phyloP scores from a whole-genome alignment of 331 rosid genomes.

The Malus hybrid region DNA sequence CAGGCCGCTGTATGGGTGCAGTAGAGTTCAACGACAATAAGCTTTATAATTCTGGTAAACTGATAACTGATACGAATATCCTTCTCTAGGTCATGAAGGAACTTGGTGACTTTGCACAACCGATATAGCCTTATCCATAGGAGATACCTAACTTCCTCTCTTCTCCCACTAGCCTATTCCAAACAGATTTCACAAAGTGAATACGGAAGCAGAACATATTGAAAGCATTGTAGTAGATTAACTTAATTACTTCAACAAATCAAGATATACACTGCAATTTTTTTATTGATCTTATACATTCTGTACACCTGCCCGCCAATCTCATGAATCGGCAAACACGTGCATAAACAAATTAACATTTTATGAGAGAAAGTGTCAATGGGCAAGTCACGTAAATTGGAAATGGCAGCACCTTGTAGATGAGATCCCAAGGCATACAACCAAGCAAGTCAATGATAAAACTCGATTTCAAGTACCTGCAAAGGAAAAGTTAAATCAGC shows the following conservation, averaged over 20 bases:
- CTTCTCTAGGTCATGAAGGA: slow-evolving; percentile 65
- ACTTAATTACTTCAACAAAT: neutral
- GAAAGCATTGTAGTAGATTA: neutral
- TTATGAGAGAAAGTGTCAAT: neutral
- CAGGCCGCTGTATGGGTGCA: slow-evolving; percentile 99
- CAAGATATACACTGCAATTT: neutral
- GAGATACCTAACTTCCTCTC: slow-evolving; percentile 78
- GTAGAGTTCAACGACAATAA: slow-evolving; percentile 81
- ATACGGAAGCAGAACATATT: slow-evolving; percentile 8
- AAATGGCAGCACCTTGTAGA: slow-evolving; percentile 60
- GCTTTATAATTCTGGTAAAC: slow-evolving; percentile 72
- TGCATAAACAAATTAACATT: neutral
- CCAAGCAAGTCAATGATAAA: slow-evolving; percentile 75
- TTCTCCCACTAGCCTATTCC: slow-evolving; percentile 61
- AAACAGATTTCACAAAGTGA: slow-evolving; percentile 7
- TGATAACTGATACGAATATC: slow-evolving; percentile 80
- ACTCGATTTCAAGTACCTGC: slow-evolving; percentile 69
- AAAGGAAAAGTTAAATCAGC: neutral
- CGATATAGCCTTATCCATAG: slow-evolving; percentile 83
- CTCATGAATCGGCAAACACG: neutral
- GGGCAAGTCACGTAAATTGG: neutral
- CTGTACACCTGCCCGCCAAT: neutral
- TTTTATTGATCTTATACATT: neutral
- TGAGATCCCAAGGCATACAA: slow-evolving; percentile 93
- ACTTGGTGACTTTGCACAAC: slow-evolving; percentile 49